phyloP scores from a whole-genome alignment of 2,329 filamentous ascomycete genomes.

The Chalara sp. region DNA sequence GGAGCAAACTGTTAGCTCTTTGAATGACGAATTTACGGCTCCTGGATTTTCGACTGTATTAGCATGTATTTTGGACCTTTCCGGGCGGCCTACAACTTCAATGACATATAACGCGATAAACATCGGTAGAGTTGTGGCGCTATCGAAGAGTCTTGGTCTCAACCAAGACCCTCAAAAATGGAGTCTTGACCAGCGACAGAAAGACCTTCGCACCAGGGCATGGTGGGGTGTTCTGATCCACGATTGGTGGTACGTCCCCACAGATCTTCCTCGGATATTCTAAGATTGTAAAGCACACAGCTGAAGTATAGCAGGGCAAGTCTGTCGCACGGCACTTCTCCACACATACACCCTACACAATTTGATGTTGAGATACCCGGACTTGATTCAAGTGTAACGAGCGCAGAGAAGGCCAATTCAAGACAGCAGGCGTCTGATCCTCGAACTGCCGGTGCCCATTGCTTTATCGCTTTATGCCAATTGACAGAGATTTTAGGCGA shows the following conservation, averaged over 20 bases:
- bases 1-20: background rate
- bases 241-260: background rate
- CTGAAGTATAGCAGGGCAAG: background rate
- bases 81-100: background rate
- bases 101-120: background rate
- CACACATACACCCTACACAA: background rate
- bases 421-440: background rate
- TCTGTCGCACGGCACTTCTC: background rate
- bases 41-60: background rate
- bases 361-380: background rate
- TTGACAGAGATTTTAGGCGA: background rate
- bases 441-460: background rate
- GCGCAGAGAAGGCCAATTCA: background rate
- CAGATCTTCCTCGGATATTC: background rate
- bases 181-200: background rate
- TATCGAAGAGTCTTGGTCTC: background rate
- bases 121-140: background rate
- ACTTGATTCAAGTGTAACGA: background rate
- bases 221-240: background rate
- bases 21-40: background rate
- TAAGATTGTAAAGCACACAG: background rate
- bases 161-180: background rate
- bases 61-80: background rate
- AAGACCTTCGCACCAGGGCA: background rate
- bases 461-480: background rate